Evolutionary conservation across 768 basidiomycete genomes (phyloP).

Genomic region (Boletus barrowsii): DNA sequence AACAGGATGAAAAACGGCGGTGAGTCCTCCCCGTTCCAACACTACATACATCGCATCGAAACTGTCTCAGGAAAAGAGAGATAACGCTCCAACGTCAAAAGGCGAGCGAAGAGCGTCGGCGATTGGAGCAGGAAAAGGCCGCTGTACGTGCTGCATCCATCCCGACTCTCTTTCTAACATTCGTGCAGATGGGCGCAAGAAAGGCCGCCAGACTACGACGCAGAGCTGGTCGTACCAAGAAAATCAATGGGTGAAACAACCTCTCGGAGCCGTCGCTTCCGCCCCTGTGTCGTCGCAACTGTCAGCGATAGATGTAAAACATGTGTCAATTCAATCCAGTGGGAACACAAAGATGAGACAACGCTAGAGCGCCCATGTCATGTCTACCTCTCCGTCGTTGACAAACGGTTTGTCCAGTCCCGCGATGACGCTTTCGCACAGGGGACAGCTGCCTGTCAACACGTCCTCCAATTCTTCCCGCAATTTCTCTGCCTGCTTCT

Average conservation of each 20-base stretch:
- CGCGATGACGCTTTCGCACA: constrained; percentile 87
- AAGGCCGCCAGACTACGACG: constrained; percentile 72
- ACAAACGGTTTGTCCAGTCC: constrained; percentile 88
- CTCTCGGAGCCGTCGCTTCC: too few species aligned
- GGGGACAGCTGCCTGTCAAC: constrained; percentile 83
- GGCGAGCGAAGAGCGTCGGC: constrained; percentile 67
- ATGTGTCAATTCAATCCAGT: background rate
- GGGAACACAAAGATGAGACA: background rate
- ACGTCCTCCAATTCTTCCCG: constrained; percentile 85
- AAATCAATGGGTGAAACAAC: constrained; percentile 54
- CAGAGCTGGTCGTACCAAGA: constrained; percentile 74
- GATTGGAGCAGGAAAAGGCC: constrained; percentile 43
- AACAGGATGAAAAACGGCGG: constrained; percentile 64
- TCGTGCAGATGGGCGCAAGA: constrained; percentile 69
- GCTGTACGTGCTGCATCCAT: constrained; percentile 9
- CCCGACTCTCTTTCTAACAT: background rate
- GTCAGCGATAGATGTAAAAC: constrained; percentile 7
- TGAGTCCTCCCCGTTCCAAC: constrained; percentile 22
- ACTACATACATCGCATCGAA: background rate
- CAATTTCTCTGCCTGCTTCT: constrained; percentile 67
- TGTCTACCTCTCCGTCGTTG: constrained; percentile 71
- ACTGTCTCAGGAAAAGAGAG: constrained; percentile 51
- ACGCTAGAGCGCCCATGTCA: constrained; percentile 67
- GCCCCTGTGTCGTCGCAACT: background rate
- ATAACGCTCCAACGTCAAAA: constrained; percentile 69